Evolutionary conservation across 768 basidiomycete species (phyloP).

Genomic region (Termitomyces sp.): DNA sequence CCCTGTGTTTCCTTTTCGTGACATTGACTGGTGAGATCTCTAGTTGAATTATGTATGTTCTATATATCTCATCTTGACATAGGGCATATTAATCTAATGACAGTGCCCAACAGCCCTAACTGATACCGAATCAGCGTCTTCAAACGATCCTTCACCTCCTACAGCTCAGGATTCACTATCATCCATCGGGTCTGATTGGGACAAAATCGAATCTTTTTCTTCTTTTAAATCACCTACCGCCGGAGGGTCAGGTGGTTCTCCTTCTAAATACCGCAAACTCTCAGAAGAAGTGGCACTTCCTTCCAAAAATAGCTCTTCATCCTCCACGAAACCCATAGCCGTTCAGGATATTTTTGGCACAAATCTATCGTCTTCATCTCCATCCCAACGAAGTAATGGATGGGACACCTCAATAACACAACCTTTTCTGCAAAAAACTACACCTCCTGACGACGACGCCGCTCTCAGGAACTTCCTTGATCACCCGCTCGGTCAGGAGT

Average conservation of each 20-base stretch:
- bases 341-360: conserved; percentile 3
- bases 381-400: not conserved
- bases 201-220: not conserved
- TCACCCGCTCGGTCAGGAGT: conserved; percentile 19
- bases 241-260: conserved; percentile 4
- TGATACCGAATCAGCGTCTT: conserved; percentile 4
- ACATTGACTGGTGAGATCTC: not conserved
- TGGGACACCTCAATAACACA: not conserved
- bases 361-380: not conserved
- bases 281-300: not conserved
- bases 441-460: not conserved
- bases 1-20: not conserved
- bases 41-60: not conserved
- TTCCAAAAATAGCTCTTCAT: not conserved
- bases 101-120: conserved; percentile 9
- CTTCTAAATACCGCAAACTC: conserved; percentile 13
- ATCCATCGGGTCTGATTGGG: conserved; percentile 7
- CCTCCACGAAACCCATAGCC: not conserved
- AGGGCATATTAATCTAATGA: not conserved
- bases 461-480: conserved; percentile 6
- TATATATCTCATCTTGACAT: not conserved
- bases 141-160: not conserved
- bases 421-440: not conserved
- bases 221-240: conserved; percentile 3
- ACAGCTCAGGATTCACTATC: conserved; percentile 4